phyloP scores from a whole-genome alignment of 495 filamentous ascomycete genomes.

The Penicilliopsis zonata region DNA sequence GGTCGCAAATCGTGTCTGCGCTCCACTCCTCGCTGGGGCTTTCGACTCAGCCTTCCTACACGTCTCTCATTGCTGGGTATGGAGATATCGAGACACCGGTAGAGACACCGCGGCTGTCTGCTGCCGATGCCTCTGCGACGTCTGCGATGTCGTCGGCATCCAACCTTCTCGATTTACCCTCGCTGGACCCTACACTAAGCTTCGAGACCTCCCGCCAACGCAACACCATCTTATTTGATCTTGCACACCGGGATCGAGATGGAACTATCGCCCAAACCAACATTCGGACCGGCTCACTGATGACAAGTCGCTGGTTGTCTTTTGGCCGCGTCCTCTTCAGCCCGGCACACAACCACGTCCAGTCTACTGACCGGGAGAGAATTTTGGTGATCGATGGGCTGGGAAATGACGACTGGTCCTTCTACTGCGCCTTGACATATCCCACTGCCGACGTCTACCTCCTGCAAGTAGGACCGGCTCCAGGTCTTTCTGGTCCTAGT shows the following conservation, averaged over 20 bases:
- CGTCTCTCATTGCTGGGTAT: slow-evolving; percentile 25
- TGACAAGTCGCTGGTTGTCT: slow-evolving; percentile 79
- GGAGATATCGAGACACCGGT: too few relatives aligned
- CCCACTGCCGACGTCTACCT: slow-evolving; percentile 79
- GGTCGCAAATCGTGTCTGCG: slow-evolving; percentile 29
- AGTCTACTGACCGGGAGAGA: slow-evolving; percentile 42
- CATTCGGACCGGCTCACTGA: slow-evolving; percentile 67
- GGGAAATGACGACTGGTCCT: slow-evolving; percentile 90
- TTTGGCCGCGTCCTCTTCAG: slow-evolving; percentile 94
- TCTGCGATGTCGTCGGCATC: slow-evolving; percentile 4
- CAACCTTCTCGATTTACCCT: slow-evolving; percentile 17
- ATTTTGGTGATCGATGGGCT: slow-evolving; percentile 90
- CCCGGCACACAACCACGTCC: slow-evolving; percentile 73
- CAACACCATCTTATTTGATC: slow-evolving; percentile 32
- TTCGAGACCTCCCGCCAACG: slow-evolving; percentile 21
- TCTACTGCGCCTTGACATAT: slow-evolving; percentile 90
- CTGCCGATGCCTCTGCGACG: slow-evolving; percentile 5
- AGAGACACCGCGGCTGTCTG: too few relatives aligned
- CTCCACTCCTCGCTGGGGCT: slow-evolving; percentile 26
- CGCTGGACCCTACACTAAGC: slow-evolving; percentile 15
- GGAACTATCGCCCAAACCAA: slow-evolving; percentile 64
- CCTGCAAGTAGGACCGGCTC: slow-evolving; percentile 24
- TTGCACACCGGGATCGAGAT: slow-evolving; percentile 43
- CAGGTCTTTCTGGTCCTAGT: too few relatives aligned
- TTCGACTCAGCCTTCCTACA: slow-evolving; percentile 28